A percentile compares a stretch with the other conserved stretches of the same genome.
Evolutionary conservation across 2,329 filamentous ascomycete genomes (phyloP).

Genomic region (Cercospora janseana): DNA sequence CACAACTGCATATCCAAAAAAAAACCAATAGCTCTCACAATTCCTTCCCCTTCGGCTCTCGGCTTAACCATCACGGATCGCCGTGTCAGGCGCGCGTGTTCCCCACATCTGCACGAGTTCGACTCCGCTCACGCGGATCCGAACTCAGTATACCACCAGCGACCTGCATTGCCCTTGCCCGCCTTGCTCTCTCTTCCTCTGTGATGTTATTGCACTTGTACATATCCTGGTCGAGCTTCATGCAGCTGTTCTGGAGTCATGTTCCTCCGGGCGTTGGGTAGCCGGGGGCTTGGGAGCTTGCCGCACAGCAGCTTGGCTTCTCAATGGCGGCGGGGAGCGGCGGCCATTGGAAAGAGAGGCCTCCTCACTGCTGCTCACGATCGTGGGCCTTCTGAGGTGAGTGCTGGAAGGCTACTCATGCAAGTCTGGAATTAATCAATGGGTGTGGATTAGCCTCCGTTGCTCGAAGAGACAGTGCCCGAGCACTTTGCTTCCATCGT

Average conservation of each 20-base stretch:
- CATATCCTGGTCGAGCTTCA: slow-evolving; percentile 12
- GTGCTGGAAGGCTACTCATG: too few relatives aligned
- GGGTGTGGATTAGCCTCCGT: slow-evolving; percentile 54
- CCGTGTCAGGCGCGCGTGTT: slow-evolving; percentile 3
- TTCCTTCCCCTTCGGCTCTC: slow-evolving; percentile 1
- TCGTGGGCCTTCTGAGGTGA: slow-evolving; percentile 34
- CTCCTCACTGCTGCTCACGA: slow-evolving; percentile 35
- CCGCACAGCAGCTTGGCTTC: background rate
- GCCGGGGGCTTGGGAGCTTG: slow-evolving; percentile 20
- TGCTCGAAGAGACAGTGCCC: slow-evolving; percentile 67
- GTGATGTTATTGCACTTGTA: slow-evolving; percentile 3
- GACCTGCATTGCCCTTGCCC: slow-evolving; percentile 5
- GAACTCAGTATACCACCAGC: background rate
- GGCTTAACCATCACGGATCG: slow-evolving; percentile 1
- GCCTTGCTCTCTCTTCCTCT: slow-evolving; percentile 1
- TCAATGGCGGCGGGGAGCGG: slow-evolving; percentile 1
- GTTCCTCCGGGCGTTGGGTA: slow-evolving; percentile 27
- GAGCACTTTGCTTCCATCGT: slow-evolving; percentile 69
- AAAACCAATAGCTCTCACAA: background rate
- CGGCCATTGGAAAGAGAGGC: slow-evolving; percentile 8
- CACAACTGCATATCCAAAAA: background rate
- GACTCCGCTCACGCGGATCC: slow-evolving; percentile 11
- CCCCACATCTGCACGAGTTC: slow-evolving; percentile 11
- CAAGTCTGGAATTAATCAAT: background rate
- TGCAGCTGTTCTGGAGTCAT: slow-evolving; percentile 25